A percentile compares a stretch with the other conserved stretches of the same genome.
Evolutionary conservation across 306 rosid genomes (phyloP).

Genomic region (Cucurbita argyrosperma): DNA sequence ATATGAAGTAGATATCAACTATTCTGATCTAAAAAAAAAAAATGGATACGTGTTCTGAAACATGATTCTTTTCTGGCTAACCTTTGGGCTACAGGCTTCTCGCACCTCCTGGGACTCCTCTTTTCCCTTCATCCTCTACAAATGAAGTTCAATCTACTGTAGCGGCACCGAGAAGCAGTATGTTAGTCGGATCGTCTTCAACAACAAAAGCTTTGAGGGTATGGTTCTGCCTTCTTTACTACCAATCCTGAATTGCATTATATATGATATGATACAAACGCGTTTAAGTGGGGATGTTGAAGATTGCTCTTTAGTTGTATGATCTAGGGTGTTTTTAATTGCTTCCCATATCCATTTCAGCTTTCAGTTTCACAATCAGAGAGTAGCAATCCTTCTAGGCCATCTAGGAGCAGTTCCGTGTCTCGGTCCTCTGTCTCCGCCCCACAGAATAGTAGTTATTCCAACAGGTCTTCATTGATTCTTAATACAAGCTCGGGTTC

Average conservation of each 20-base stretch:
- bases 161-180: conserved; percentile 40
- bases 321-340: not conserved
- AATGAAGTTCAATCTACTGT: conserved; percentile 34
- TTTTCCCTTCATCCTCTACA: conserved; percentile 50
- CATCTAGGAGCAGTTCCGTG: conserved; percentile 91
- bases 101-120: conserved; percentile 94
- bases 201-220: conserved; percentile 76
- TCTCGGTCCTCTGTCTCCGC: conserved; percentile 63
- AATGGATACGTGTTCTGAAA: not conserved
- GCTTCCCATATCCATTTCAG: conserved; percentile 32
- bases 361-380: conserved; percentile 84
- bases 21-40: not conserved
- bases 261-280: not conserved
- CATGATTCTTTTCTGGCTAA: conserved; percentile 1
- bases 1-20: not conserved
- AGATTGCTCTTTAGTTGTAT: not conserved
- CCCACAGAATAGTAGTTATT: conserved; percentile 43
- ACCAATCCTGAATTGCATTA: not conserved
- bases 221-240: conserved; percentile 14
- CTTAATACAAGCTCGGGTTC: conserved; percentile 97
- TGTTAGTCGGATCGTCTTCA: conserved; percentile 50
- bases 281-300: not conserved
- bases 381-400: conserved; percentile 50
- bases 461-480: conserved; percentile 63
- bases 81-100: conserved; percentile 62